phyloP scores from a whole-genome alignment of 1,284 basidiomycete genomes.

The Tremellales sp. region DNA sequence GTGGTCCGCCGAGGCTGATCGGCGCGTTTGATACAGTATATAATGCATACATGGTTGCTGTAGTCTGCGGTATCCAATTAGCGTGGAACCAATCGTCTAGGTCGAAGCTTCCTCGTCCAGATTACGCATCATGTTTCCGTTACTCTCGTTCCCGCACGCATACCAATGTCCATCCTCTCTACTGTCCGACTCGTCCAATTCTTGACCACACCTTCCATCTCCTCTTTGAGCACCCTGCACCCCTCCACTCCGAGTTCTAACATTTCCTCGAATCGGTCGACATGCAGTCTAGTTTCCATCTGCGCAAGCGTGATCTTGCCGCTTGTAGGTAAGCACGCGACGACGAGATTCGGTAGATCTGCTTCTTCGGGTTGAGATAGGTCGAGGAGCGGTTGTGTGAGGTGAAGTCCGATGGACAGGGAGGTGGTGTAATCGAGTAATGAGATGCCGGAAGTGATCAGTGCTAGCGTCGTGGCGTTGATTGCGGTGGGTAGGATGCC shows the following conservation, averaged over 20 bases:
- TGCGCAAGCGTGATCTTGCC: conserved; percentile 80
- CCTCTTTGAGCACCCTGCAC: conserved; percentile 69
- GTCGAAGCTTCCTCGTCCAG: no score
- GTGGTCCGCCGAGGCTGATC: no score
- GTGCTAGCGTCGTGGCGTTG: conserved; percentile 88
- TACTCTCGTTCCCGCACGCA: neutral
- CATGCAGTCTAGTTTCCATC: conserved; percentile 90
- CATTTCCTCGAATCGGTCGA: conserved; percentile 87
- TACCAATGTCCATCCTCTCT: conserved; percentile 28
- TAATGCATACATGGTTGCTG: no score
- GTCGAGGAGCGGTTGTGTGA: conserved; percentile 73
- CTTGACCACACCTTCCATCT: conserved; percentile 75
- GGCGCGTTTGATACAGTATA: no score
- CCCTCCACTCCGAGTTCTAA: conserved; percentile 74
- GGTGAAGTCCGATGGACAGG: conserved; percentile 67
- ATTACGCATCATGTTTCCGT: neutral
- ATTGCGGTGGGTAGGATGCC: conserved; percentile 88
- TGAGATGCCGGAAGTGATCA: conserved; percentile 85
- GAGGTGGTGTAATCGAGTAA: conserved; percentile 86
- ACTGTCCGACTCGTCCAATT: conserved; percentile 63
- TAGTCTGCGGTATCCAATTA: neutral
- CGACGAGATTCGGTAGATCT: conserved; percentile 79
- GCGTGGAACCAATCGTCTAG: no score
- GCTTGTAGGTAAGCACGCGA: conserved; percentile 80
- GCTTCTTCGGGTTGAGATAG: conserved; percentile 83